phyloP scores from a whole-genome alignment of 1,284 basidiomycete species.

The Ceratobasidium sp. region DNA sequence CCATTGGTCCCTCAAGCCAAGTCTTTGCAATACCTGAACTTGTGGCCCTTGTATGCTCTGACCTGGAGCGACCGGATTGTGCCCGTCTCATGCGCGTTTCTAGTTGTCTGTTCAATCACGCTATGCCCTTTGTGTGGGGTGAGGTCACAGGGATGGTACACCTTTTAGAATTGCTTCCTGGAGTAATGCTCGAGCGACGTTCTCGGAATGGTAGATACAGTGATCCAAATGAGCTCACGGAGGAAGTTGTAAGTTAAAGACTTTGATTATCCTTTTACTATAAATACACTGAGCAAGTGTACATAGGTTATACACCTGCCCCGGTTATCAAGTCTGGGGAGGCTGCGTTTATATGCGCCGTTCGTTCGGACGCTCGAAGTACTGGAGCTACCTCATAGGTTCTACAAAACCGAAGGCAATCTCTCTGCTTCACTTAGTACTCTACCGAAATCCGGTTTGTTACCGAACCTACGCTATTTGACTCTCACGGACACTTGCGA shows the following conservation, averaged over 20 bases:
- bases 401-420: not conserved
- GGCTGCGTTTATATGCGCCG: not conserved
- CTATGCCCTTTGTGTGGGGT: not conserved
- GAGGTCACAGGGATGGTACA: not conserved
- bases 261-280: not conserved
- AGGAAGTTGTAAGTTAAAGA: not conserved
- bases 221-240: not conserved
- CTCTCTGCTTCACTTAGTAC: not conserved
- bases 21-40: not conserved
- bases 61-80: not conserved
- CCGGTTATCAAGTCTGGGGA: not conserved
- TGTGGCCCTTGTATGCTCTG: not conserved
- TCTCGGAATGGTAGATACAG: not conserved
- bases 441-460: not conserved
- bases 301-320: not conserved
- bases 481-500: not conserved
- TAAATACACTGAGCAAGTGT: not conserved
- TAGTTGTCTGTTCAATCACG: not conserved
- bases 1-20: not conserved
- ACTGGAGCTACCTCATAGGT: not conserved
- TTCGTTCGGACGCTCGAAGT: not conserved
- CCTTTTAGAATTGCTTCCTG: not conserved
- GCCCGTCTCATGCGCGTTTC: not conserved
- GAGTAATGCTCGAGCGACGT: not conserved
- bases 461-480: not conserved